Evolutionary conservation across 352 stramenopile genomes (phyloP).

Genomic region (Pythium aristosporum): DNA sequence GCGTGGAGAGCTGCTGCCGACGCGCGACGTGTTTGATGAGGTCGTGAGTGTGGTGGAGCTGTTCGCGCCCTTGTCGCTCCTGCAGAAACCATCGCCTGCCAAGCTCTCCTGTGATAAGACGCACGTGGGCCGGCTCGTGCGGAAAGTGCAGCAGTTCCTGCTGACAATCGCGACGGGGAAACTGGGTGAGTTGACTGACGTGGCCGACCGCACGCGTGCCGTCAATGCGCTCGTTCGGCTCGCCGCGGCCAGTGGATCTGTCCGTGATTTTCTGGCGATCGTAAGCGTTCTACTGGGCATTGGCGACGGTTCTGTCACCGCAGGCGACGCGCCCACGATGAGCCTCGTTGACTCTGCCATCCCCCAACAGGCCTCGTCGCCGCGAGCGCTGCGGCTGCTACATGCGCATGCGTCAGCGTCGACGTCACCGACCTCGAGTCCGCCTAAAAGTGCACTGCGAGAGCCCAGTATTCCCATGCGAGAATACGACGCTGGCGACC

Average conservation of each 20-base stretch:
- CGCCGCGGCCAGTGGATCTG: constrained; percentile 44
- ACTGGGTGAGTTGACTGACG: constrained; percentile 7
- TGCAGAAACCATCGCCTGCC: not conserved
- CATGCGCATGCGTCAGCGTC: not conserved
- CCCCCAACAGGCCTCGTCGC: not conserved
- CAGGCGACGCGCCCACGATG: not conserved
- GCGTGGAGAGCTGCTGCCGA: not conserved
- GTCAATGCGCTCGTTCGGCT: constrained; percentile 57
- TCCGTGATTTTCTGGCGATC: constrained; percentile 57
- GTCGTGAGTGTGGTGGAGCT: constrained; percentile 29
- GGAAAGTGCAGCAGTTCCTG: constrained; percentile 20
- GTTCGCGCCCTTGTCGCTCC: constrained; percentile 43
- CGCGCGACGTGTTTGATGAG: constrained; percentile 15
- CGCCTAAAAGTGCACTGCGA: not conserved
- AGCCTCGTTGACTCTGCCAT: not conserved
- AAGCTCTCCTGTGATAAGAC: not conserved
- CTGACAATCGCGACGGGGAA: constrained; percentile 6
- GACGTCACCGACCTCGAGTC: not conserved
- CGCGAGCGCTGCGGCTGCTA: not conserved
- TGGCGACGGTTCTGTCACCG: constrained; percentile 18
- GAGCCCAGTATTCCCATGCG: constrained; percentile 11
- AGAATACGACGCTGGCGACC: constrained; percentile 10
- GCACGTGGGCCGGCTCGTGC: constrained; percentile 1
- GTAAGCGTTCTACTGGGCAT: constrained; percentile 55
- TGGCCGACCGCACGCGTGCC: constrained; percentile 39